Conservation (phyloP, 2,329 filamentous ascomycete species). For the Nothomitra cinnamomea region DNA sequence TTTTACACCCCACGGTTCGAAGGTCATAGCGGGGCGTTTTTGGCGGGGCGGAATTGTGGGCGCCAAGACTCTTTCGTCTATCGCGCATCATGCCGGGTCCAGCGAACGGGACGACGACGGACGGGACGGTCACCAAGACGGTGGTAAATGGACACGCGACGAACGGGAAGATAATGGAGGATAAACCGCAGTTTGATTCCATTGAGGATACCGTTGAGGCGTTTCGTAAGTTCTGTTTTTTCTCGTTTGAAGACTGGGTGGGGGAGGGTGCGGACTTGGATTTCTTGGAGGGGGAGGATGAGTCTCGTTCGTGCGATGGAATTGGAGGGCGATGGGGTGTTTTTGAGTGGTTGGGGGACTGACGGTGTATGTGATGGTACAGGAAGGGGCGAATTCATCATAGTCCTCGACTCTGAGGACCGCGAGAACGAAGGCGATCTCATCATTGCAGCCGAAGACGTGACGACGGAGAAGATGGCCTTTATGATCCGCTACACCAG, state of each 20-base stretch:
- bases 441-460: conserved; percentile 73
- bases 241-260: not conserved
- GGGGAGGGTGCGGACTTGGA: no score
- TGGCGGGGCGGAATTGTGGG: not conserved
- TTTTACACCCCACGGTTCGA: no score
- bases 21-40: no score
- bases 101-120: not conserved
- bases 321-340: no score
- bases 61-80: not conserved
- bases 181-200: conserved; percentile 19
- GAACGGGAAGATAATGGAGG: not conserved
- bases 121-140: not conserved
- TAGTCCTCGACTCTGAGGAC: conserved; percentile 80
- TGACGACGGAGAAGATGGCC: conserved; percentile 82
- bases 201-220: conserved; percentile 17
- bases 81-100: not conserved
- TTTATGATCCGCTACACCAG: conserved; percentile 80
- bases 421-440: conserved; percentile 98
- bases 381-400: conserved; percentile 79
- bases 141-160: not conserved
- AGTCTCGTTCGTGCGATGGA: no score
- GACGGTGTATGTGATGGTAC: no score
- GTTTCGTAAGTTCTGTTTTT: conserved; percentile 12
- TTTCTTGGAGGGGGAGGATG: no score
- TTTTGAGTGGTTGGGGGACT: no score